A percentile compares a stretch with the other conserved stretches of the same genome.
phyloP scores from a whole-genome alignment of 768 basidiomycete species.

The Leccinum subtestaceum region DNA sequence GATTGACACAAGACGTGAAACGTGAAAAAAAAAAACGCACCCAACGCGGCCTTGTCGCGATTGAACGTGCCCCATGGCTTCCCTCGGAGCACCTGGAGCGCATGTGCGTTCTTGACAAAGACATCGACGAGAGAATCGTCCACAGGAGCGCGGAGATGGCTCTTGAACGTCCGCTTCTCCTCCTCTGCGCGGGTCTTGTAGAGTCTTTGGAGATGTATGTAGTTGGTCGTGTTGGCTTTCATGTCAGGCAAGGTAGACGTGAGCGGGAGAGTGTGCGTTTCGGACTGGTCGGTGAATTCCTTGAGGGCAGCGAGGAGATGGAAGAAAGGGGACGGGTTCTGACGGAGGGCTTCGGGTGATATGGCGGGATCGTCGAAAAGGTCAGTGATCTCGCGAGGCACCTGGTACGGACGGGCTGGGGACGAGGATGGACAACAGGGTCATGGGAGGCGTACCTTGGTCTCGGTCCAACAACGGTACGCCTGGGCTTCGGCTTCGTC shows the following conservation, averaged over 20 bases:
- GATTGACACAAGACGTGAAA: not conserved
- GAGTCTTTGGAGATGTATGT: slow-evolving; percentile 80
- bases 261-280: slow-evolving; percentile 71
- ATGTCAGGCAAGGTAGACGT: slow-evolving; percentile 90
- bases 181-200: slow-evolving; percentile 76
- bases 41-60: slow-evolving; percentile 44
- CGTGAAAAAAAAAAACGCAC: slow-evolving; percentile 32
- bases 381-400: slow-evolving; percentile 64
- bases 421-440: not conserved
- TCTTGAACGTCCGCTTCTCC: slow-evolving; percentile 59
- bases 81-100: slow-evolving; percentile 62
- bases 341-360: slow-evolving; percentile 36
- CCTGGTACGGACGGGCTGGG: slow-evolving; percentile 27
- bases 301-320: slow-evolving; percentile 73
- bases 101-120: slow-evolving; percentile 82
- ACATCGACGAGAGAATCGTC: slow-evolving; percentile 57
- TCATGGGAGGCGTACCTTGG: slow-evolving; percentile 34
- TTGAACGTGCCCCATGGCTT: slow-evolving; percentile 59
- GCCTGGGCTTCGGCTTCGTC: slow-evolving; percentile 91
- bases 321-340: slow-evolving; percentile 68
- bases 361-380: slow-evolving; percentile 66
- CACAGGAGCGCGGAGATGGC: slow-evolving; percentile 44
- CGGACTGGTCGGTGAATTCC: slow-evolving; percentile 53
- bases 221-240: slow-evolving; percentile 84
- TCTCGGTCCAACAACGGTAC: slow-evolving; percentile 71